Evolutionary conservation across 2,329 filamentous ascomycete species (phyloP).

Genomic region (Fusarium citri): DNA sequence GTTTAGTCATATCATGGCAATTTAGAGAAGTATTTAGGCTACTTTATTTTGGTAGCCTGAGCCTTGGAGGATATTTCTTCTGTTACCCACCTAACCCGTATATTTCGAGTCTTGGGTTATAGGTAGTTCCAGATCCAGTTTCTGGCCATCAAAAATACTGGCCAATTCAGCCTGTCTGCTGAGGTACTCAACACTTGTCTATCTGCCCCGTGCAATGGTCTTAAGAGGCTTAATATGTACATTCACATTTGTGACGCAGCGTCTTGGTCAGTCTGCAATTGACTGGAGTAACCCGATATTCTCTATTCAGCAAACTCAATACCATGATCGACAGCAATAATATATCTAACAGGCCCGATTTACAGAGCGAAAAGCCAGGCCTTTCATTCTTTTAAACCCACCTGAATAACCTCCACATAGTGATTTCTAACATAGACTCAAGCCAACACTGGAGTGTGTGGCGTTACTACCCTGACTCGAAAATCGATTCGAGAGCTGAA

Average conservation of each 20-base stretch:
- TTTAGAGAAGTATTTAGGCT: too few species aligned
- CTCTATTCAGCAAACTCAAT: background rate
- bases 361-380: background rate
- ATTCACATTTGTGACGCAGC: background rate
- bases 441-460: background rate
- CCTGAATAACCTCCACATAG: background rate
- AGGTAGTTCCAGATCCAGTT: background rate
- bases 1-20: too few species aligned
- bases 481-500: background rate
- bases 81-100: background rate
- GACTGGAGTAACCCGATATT: background rate
- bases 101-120: background rate
- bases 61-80: too few species aligned
- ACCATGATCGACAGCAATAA: background rate
- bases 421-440: background rate
- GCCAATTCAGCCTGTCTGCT: background rate
- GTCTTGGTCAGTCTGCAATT: background rate
- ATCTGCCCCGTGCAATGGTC: background rate
- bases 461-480: slow-evolving; percentile 5
- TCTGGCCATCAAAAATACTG: background rate
- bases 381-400: background rate
- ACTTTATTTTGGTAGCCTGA: too few species aligned
- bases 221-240: background rate
- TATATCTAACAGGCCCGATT: background rate
- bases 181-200: background rate